These are phyloP conservation scores for Coriolopsis trogii DNA, from an alignment of 1,284 basidiomycete species.

Conservation along the genomic window DNA sequence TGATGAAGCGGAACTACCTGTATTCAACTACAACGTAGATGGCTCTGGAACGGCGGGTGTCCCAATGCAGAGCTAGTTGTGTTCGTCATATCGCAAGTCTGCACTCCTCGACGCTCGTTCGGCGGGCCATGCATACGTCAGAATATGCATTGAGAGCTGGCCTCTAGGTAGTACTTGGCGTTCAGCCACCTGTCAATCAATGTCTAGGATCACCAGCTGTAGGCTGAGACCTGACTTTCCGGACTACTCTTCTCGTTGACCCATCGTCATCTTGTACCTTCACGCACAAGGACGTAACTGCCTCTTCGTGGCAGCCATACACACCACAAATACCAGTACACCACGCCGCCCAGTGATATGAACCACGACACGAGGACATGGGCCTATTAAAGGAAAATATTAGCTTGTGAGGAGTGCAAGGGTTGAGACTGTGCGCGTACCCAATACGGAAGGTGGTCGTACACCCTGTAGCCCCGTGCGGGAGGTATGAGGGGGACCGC, in stretches of 20 bases:
- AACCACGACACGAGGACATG: constrained; percentile 54
- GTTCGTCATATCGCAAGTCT: too few species aligned
- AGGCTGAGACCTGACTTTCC: constrained; percentile 14
- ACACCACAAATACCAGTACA: constrained; percentile 64
- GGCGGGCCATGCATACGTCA: too few species aligned
- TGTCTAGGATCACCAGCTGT: too few species aligned
- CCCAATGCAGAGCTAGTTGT: too few species aligned
- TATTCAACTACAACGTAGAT: too few species aligned
- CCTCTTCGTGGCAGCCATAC: constrained; percentile 54
- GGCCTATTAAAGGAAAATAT: constrained; percentile 39
- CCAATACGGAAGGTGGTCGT: constrained; percentile 65
- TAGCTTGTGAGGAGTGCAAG: too few species aligned
- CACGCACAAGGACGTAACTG: constrained; percentile 53
- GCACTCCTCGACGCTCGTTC: too few species aligned
- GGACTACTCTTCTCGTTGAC: constrained; percentile 23
- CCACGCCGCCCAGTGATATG: constrained; percentile 53
- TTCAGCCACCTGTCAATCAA: too few species aligned
- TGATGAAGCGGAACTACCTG: too few species aligned
- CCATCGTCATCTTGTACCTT: constrained; percentile 55
- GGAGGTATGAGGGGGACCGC: constrained; percentile 65
- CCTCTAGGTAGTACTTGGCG: not conserved
- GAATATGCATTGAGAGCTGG: not conserved
- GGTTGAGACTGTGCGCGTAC: too few species aligned
- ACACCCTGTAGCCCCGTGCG: constrained; percentile 48
- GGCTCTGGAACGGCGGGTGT: too few species aligned